These are phyloP conservation scores for Silene conica DNA, from an alignment of 148 eudicot genomes.

Conservation along the genomic window DNA sequence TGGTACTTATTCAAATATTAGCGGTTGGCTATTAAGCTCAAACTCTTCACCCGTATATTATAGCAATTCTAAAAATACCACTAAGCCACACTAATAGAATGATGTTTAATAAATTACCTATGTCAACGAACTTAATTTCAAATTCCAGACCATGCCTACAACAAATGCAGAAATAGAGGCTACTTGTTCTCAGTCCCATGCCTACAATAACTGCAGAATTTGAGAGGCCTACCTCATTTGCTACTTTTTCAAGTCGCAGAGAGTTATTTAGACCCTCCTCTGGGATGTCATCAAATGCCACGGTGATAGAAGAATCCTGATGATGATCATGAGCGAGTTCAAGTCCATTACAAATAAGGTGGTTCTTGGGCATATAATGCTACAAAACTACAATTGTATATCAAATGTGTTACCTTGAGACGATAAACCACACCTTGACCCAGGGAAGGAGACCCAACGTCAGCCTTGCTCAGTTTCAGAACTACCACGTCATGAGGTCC, in stretches of 20 bases:
- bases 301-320: slow-evolving; percentile 86
- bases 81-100: background rate
- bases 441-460: slow-evolving; percentile 69
- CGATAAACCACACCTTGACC: slow-evolving; percentile 98
- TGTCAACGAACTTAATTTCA: background rate
- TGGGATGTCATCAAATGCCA: slow-evolving; percentile 93
- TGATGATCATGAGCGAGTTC: slow-evolving; percentile 21
- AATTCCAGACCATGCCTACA: background rate
- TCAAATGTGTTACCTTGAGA: slow-evolving; percentile 54
- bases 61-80: background rate
- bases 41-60: background rate
- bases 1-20: background rate
- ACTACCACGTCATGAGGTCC: slow-evolving; percentile 96
- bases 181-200: background rate
- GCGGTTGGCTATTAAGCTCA: background rate
- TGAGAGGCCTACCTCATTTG: slow-evolving; percentile 67
- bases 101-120: background rate
- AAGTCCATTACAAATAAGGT: slow-evolving; percentile 13
- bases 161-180: background rate
- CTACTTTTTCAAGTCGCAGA: slow-evolving; percentile 85
- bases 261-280: slow-evolving; percentile 88
- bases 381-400: background rate
- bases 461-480: slow-evolving; percentile 85
- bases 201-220: background rate
- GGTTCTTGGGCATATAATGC: background rate